These are phyloP conservation scores for Solanum stenotomum DNA, from an alignment of 257 asterid genomes.

Conservation along the genomic window DNA sequence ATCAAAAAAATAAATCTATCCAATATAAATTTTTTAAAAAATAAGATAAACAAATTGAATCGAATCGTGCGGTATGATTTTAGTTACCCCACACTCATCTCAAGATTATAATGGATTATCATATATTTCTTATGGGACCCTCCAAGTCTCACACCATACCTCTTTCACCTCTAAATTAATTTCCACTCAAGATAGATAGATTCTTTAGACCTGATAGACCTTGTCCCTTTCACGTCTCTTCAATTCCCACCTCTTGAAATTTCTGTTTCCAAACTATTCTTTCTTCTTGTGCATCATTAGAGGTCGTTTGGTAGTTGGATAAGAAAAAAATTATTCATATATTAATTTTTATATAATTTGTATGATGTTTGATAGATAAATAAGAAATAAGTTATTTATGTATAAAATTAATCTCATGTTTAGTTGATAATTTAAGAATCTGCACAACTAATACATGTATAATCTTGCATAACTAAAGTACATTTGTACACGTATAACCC, in stretches of 20 bases:
- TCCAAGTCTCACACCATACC: not conserved
- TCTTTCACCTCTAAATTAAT: not conserved
- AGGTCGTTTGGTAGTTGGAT: not conserved
- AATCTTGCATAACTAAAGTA: not conserved
- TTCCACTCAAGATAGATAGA: not conserved
- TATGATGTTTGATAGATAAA: rapidly evolving
- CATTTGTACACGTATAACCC: not conserved
- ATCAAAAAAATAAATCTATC: too few species aligned
- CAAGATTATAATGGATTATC: not conserved
- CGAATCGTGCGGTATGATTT: not conserved
- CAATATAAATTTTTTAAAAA: rapidly evolving
- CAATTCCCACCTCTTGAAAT: not conserved
- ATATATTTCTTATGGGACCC: not conserved
- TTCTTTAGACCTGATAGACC: not conserved
- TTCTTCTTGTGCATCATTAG: not conserved
- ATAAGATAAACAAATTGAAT: not conserved
- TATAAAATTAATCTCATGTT: too few species aligned
- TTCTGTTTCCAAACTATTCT: not conserved
- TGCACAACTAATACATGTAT: too few species aligned
- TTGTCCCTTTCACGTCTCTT: conserved; percentile 4
- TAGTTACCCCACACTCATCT: not conserved
- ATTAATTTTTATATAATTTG: too few species aligned
- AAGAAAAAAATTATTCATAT: too few species aligned
- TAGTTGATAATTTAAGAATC: too few species aligned
- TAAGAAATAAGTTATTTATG: too few species aligned